Conservation (phyloP, 208 protist species). For the Trypanosoma scelopori region DNA sequence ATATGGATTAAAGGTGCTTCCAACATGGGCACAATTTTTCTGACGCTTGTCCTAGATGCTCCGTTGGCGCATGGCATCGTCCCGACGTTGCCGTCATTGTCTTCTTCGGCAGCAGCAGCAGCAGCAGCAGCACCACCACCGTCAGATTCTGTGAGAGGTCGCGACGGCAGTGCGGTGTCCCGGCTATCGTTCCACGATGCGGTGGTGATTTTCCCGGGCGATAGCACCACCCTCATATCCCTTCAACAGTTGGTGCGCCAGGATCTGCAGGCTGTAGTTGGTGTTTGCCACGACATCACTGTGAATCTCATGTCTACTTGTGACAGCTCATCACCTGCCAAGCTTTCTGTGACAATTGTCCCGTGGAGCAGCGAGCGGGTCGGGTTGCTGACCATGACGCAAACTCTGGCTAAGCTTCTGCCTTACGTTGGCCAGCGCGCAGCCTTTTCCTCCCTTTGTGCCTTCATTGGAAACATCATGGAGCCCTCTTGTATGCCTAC, state of each 20-base stretch:
- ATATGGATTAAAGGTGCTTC: too few relatives aligned
- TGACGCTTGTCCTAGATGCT: neutral
- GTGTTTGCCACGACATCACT: neutral
- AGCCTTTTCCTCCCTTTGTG: constrained; percentile 6
- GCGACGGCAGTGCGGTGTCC: neutral
- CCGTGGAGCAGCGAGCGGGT: neutral
- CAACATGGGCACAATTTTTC: neutral
- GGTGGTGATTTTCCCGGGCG: neutral
- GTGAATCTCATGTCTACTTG: neutral
- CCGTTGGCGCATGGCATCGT: neutral
- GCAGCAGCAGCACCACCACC: neutral
- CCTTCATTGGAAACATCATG: constrained; percentile 12
- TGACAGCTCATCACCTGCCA: neutral
- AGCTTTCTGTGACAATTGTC: constrained; percentile 2
- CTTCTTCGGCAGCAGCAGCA: too few relatives aligned
- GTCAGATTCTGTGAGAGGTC: neutral
- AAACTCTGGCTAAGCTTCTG: neutral
- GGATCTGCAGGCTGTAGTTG: constrained; percentile 13
- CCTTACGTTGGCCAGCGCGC: neutral
- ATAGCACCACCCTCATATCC: neutral
- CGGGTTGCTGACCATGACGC: neutral
- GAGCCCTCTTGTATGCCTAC: constrained; percentile 5
- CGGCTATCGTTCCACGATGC: neutral
- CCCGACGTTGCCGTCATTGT: neutral
- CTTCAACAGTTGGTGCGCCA: constrained; percentile 8